Evolutionary conservation across 2,329 filamentous ascomycete species (phyloP).

Genomic region (Sporothrix brasiliensis): DNA sequence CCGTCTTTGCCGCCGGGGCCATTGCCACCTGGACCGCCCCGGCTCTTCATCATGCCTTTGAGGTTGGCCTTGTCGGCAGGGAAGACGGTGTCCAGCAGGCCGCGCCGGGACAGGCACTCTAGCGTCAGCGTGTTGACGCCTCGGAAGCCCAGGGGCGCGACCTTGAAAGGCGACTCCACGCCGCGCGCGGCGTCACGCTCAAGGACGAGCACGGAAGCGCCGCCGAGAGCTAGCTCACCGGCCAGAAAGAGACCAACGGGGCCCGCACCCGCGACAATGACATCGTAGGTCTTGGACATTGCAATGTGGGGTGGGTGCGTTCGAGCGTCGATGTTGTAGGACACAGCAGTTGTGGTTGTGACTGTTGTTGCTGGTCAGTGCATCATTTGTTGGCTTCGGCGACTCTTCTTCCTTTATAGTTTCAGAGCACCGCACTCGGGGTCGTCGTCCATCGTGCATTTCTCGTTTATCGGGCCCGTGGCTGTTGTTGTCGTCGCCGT

Average conservation of each 20-base stretch:
- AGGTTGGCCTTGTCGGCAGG: slow-evolving; percentile 28
- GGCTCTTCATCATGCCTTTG: slow-evolving; percentile 19
- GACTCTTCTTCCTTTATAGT: background rate
- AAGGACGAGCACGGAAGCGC: slow-evolving; percentile 45
- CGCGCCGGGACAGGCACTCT: slow-evolving; percentile 47
- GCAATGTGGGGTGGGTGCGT: background rate
- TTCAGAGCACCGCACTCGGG: slow-evolving; percentile 1
- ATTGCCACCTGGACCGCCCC: background rate
- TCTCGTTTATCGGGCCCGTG: background rate
- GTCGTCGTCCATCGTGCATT: background rate
- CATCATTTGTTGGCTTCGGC: background rate
- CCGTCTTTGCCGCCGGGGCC: background rate
- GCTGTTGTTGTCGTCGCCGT: background rate
- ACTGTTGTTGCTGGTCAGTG: background rate
- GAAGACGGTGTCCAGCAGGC: slow-evolving; percentile 42
- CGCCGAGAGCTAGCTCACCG: slow-evolving; percentile 44
- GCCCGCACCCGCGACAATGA: slow-evolving; percentile 44
- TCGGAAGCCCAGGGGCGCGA: slow-evolving; percentile 39
- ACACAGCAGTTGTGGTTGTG: no score
- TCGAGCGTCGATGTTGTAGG: background rate
- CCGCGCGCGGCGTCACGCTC: slow-evolving; percentile 38
- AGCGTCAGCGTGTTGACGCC: slow-evolving; percentile 44
- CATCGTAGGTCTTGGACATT: slow-evolving; percentile 40
- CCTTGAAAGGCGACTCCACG: slow-evolving; percentile 41
- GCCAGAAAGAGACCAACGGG: slow-evolving; percentile 45